Base-by-base conservation (phyloP, 495 filamentous ascomycete genomes). In the Neurospora sp. region DNA sequence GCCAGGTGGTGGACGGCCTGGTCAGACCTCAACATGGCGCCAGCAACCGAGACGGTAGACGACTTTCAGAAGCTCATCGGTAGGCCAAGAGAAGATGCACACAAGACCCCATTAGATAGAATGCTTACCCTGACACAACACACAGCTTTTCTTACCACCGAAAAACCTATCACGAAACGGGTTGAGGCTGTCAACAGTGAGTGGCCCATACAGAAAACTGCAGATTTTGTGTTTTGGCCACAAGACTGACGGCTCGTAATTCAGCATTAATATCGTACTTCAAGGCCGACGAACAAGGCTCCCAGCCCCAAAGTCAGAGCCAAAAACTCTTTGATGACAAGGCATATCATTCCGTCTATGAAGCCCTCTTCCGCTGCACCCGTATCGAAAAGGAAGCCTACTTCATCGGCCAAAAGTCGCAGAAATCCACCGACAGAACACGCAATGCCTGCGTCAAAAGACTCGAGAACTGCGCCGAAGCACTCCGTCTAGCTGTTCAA, bases 331-430 rank as follows among this genome's bases (percentile, higher is more conserved):
- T 85, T 35, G 89, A 87, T 69, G 94, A 97, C 78, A 92, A 91
- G 75, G 87, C 86, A 20, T 97, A 91, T 76, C 92, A 96, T 76
- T 87, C 86, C 68, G 89, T 98, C 38, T 94, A 91, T 74, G 94
- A 98, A 76, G 87, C 88, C 1, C 81, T 99, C 17, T 98, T 98
- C 77, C 83, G 86, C 44, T 89, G 88, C 74, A 82, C 89, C 8
- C 83, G 90, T 22, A 77, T 83, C 12, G 94, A 98, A 72, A 91
- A 90, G 77, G 84, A 90, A 37, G 73, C 82, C 31, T 92, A 89
- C 76, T 86, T 89, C 69, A 76, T 76, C 44, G 84, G 84, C 71
- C 86, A 88, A 42, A 89, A 85, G 72, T 83, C 83, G 38, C 76
- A 79, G 53, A 76, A 73, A 38, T 86, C 81, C 22, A 86, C 81